Percentiles rank a stretch among this genome's conserved stretches.
Conservation (phyloP, 2,329 filamentous ascomycete species). For the Ophiostoma sp. region DNA sequence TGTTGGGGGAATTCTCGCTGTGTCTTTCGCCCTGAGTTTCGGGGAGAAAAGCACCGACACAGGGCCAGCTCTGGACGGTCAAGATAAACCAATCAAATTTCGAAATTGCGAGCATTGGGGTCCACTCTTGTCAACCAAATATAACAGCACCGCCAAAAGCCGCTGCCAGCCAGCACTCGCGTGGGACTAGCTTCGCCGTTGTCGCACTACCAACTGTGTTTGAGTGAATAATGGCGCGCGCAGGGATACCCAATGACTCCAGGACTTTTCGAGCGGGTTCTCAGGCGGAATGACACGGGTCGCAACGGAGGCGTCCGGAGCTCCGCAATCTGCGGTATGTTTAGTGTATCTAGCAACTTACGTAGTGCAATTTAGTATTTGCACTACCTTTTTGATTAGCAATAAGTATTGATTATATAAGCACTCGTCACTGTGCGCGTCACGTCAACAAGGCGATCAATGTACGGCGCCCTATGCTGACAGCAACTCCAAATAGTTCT, state of each 20-base stretch:
- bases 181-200: conserved; percentile 19
- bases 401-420: not conserved
- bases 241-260: not conserved
- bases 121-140: not conserved
- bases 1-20: conserved; percentile 24
- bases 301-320: conserved; percentile 18
- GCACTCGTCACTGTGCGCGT: too few species aligned
- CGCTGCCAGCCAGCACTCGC: conserved; percentile 17
- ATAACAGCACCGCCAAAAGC: conserved; percentile 11
- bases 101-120: too few species aligned
- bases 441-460: too few species aligned
- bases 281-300: conserved; percentile 17
- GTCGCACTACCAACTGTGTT: conserved; percentile 19
- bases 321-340: conserved; percentile 10
- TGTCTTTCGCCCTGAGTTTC: conserved; percentile 20
- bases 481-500: not conserved
- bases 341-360: too few species aligned
- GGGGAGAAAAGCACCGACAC: conserved; percentile 24
- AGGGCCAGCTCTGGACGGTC: conserved; percentile 13
- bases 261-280: not conserved
- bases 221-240: conserved; percentile 21
- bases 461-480: too few species aligned
- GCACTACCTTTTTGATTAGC: not conserved
- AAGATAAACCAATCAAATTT: not conserved
- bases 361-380: not conserved